Conservation (phyloP, 2,329 filamentous ascomycete species). For the Cadophora luteo-olivacea region DNA sequence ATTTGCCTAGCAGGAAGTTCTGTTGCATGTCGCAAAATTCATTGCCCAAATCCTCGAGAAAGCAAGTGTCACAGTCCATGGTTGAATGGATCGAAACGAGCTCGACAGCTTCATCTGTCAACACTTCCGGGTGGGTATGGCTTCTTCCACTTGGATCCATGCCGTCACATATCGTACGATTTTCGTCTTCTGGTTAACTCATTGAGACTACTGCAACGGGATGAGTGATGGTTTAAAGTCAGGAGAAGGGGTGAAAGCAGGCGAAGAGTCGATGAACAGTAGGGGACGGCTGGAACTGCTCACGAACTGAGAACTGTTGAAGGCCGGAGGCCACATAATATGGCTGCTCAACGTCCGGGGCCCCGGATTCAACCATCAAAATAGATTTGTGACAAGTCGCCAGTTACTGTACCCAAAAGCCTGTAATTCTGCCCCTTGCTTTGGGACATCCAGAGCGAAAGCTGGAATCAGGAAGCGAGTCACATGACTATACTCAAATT, state of each 20-base stretch:
- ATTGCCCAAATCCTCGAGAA: background rate
- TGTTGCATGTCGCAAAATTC: slow-evolving; percentile 7
- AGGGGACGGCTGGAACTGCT: background rate
- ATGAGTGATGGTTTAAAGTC: background rate
- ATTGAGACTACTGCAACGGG: background rate
- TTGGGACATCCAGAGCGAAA: too few relatives aligned
- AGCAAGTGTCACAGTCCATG: background rate
- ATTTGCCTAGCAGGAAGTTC: background rate
- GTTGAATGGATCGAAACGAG: background rate
- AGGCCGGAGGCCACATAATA: background rate
- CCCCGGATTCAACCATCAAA: too few relatives aligned
- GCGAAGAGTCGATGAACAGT: background rate
- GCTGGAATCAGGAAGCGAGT: background rate
- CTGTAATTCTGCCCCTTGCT: too few relatives aligned
- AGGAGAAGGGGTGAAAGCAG: background rate
- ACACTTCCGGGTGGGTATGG: background rate
- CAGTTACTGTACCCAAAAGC: too few relatives aligned
- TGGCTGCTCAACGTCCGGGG: background rate
- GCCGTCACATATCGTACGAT: background rate
- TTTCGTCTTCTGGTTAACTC: background rate
- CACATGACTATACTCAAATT: background rate
- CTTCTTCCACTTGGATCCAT: background rate
- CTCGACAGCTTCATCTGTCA: background rate
- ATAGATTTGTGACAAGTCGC: too few relatives aligned
- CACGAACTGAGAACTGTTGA: background rate